Conservation (phyloP, 768 basidiomycete genomes). For the Lyophyllum decastes region DNA sequence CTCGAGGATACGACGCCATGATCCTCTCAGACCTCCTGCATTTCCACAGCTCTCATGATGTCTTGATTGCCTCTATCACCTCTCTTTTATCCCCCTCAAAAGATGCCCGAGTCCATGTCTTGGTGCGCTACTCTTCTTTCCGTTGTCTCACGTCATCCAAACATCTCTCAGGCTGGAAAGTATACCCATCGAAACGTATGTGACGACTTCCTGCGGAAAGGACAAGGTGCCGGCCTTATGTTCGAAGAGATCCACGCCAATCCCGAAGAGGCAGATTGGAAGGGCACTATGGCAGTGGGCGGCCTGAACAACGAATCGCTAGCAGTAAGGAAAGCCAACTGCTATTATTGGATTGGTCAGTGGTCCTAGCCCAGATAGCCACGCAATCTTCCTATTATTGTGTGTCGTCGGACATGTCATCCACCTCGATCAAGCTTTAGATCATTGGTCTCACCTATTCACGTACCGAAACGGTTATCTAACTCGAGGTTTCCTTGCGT, state of each 20-base stretch:
- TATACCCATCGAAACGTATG: constrained; percentile 59
- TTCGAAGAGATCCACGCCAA: constrained; percentile 44
- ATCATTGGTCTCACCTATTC: too few relatives aligned
- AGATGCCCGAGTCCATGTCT: constrained; percentile 53
- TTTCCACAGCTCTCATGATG: constrained; percentile 61
- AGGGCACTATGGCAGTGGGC: constrained; percentile 45
- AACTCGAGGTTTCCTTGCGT: too few relatives aligned
- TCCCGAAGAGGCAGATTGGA: constrained; percentile 41
- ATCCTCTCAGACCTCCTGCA: constrained; percentile 76
- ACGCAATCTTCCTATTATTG: neutral
- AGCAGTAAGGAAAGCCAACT: constrained; percentile 54
- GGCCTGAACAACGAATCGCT: constrained; percentile 50
- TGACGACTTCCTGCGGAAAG: constrained; percentile 49
- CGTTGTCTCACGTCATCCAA: neutral
- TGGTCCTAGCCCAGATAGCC: constrained; percentile 31
- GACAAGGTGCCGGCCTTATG: constrained; percentile 38
- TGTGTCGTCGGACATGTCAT: neutral
- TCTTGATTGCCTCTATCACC: constrained; percentile 50
- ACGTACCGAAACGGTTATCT: too few relatives aligned
- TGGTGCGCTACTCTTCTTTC: constrained; percentile 33
- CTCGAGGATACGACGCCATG: constrained; percentile 52
- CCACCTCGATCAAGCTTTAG: neutral
- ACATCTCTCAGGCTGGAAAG: constrained; percentile 46
- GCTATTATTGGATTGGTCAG: constrained; percentile 63
- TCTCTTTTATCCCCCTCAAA: constrained; percentile 45